phyloP scores from a whole-genome alignment of 768 basidiomycete species.

The Termitomyces sp. region DNA sequence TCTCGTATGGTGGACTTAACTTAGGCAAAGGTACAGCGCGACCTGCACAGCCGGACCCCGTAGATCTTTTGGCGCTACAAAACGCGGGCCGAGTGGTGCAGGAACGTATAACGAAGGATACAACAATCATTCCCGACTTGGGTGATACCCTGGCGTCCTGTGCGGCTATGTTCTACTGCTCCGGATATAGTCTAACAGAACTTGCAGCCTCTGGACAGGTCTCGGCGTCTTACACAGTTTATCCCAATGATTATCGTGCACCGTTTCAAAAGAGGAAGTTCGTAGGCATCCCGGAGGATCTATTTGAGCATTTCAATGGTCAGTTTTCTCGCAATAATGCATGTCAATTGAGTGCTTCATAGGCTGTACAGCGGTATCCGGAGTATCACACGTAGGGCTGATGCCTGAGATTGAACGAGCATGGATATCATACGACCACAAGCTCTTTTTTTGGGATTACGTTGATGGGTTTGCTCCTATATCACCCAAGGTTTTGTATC shows the following conservation, averaged over 20 bases:
- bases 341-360: constrained; percentile 2
- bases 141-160: constrained; percentile 64
- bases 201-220: constrained; percentile 57
- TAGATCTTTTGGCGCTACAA: constrained; percentile 62
- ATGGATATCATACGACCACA: constrained; percentile 94
- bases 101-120: constrained; percentile 69
- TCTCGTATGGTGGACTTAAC: constrained; percentile 9
- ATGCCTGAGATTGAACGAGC: constrained; percentile 91
- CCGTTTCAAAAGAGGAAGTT: constrained; percentile 79
- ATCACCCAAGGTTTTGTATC: neutral
- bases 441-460: constrained; percentile 96
- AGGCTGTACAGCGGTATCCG: constrained; percentile 47
- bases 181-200: neutral
- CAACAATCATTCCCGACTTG: constrained; percentile 70
- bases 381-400: constrained; percentile 83
- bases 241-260: constrained; percentile 72
- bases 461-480: constrained; percentile 69
- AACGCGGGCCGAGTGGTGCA: constrained; percentile 65
- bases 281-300: constrained; percentile 70
- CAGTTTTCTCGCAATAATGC: constrained; percentile 17
- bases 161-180: constrained; percentile 28
- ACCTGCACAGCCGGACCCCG: constrained; percentile 28
- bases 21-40: neutral
- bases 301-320: constrained; percentile 81
- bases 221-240: constrained; percentile 76